Evolutionary conservation across 176 grass and related monocot genomes (phyloP).

Genomic region (Triticum monococcum): DNA sequence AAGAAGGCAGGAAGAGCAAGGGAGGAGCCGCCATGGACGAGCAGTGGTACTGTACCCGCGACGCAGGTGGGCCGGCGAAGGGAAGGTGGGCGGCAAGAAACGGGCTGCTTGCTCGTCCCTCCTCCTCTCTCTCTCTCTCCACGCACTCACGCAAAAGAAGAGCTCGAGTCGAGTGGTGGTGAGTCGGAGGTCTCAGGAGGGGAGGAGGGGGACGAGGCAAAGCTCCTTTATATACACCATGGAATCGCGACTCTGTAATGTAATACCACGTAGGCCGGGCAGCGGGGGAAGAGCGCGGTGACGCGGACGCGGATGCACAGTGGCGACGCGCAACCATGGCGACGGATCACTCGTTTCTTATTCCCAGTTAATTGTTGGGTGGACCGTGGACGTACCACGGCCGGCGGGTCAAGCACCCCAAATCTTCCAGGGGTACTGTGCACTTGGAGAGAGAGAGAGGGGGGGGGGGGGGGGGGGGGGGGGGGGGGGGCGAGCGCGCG

Average conservation of each 20-base stretch:
- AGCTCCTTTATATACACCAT: slow-evolving; percentile 27
- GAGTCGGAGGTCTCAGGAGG: background rate
- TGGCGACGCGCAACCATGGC: slow-evolving; percentile 25
- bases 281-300: background rate
- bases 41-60: background rate
- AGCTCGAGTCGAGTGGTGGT: background rate
- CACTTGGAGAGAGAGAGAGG: too few species aligned
- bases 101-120: background rate
- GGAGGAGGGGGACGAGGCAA: background rate
- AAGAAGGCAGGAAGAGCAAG: background rate
- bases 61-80: background rate
- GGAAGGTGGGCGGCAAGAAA: background rate
- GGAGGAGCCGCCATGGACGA: background rate
- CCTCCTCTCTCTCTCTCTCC: background rate
- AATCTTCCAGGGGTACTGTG: slow-evolving; percentile 14
- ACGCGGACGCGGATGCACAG: background rate
- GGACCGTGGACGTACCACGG: background rate
- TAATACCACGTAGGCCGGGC: background rate
- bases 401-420: slow-evolving; percentile 19
- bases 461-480: too few species aligned
- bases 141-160: background rate
- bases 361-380: background rate
- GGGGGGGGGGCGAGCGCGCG: background rate
- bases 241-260: background rate
- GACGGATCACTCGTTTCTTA: slow-evolving; percentile 1